Evolutionary conservation across 257 asterid species (phyloP), one percentile per base, ranked within the genome.

Genomic region (Nicotiana sylvestris): DNA sequence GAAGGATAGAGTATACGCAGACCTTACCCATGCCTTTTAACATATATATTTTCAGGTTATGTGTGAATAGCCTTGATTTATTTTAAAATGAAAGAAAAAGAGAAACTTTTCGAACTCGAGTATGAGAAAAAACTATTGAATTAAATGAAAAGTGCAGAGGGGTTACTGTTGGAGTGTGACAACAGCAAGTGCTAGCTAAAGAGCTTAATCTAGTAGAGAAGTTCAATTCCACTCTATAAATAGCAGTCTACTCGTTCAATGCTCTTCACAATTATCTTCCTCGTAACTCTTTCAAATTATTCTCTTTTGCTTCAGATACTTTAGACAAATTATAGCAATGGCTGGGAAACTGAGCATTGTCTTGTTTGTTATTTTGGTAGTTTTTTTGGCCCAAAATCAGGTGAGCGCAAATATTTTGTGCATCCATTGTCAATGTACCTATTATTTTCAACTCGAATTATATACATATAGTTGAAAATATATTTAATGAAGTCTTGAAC

Each of bases 311-410:
- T 51, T 51, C 56, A 11, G 16, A 51, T 2, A 2, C 39, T 70
- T 72, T 18, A 25, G 15, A 74, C 39, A 49, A 74, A 27, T 74
- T 13, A 49, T 37, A 3, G 2, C 62, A 27, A 74, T 74, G 80
- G 80, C 64, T 49, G 80, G 46, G 64, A 74, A 74, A 74, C 9
- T 74, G 80, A 74, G 64, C 80, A 74, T 74, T 51, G 43, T 51
- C 64, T 74, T 74, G 27, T 51, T 74, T 11, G 78, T 72, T 74
- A 62, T 74, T 74, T 74, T 74, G 64, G 64, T 51, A 37, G 80
- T 51, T 27, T 15, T 74, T 55, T 21, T 74, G 46, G 29, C 64
- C 37, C 80, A 74, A 15, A 74, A 51, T 74, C 80, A 74, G 64
- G 80, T 74, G 43, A 51, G 64, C 9, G 25, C 15, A 74, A 51